Evolutionary conservation across 345 rosid genomes (phyloP), one percentile per base, ranked within the genome.

Genomic region (Angophora floribunda): DNA sequence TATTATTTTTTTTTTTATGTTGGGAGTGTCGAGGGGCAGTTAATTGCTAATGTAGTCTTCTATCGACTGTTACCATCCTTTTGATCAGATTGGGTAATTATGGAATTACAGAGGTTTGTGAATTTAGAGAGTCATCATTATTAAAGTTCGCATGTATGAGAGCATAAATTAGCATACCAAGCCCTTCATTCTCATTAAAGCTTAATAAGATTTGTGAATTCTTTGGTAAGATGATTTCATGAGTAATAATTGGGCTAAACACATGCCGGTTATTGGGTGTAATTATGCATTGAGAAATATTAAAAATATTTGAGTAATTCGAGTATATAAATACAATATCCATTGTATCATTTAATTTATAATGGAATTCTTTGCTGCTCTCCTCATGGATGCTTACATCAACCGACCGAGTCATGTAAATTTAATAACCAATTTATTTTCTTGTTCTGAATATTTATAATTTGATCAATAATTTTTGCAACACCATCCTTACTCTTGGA

Each of bases 401-500:
- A 4, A 36, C 41, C 6, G 16, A 51, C 6, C 53, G 53, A 13
- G 14, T 1, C 53, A 51, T 16, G 5, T 51, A 51, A 51, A 51
- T 51, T 51, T 16, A 5, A 6, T 14, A 14, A 3, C 16, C 6
- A 51, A 51, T 51, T 51, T 51, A 51, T 51, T 13, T 13, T 51
- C 53, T 13, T 51, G 14, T 14, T 36, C 41, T 36, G 4, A 36
- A 36, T 36, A 36, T 51, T 51, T 51, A 14, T 51, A 13, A 51
- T 51, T 15, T 6, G 17, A 51, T 51, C 53, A 4, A 5, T 59
- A 24, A 11, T 26, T 59, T 59, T 59, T 3, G n/a, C 11, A 26
- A 22, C 26, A 24, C 91, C 89, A 86, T 91, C 86, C 65, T 32
- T 53, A 2, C 26, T 67, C 13, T 88, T 89, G 85, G 92, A 87